Base-by-base conservation (phyloP, 768 basidiomycete species). In the Boletus huronensis region DNA sequence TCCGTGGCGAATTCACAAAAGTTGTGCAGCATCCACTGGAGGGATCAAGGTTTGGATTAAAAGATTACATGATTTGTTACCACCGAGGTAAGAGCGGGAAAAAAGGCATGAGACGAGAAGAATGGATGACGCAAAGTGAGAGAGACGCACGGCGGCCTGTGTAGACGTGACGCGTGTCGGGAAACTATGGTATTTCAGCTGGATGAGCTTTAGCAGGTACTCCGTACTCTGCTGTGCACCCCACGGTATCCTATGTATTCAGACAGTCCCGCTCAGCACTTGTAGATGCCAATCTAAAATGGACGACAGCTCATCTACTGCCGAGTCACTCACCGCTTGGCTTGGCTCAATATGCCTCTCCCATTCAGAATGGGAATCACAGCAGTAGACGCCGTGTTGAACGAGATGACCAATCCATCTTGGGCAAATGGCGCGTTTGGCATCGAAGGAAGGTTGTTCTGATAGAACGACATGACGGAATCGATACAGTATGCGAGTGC, bases 151-250 rank as follows among this genome's bases (percentile, higher is more conserved):
- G 14, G 81, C 87, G 5, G 93, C 83, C 63, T 98, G 96, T 0
- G 76, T 65, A 16, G 81, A 66, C 0, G 89, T 89, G 11, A 98
- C 82, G 40, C 92, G 85, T 1, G 88, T 89, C 6, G 93, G 90
- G 69, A 98, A 98, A 43, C 79, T 87, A 26, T 96, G 89, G 67
- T 98, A 97, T 71, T 98, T 99, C 34, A 98, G 81, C 66, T 98
- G 95, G 39, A 95, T 85, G 21, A 96, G 84, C 66, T 94, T 97
- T 56, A 95, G 82, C 48, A 98, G 79, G 64, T 97, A 90, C 52
- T 99, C 97, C 0, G 91, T 84, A 1, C 93, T 84, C 64, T 98
- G 95, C 2, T 84, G 82, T 25, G 88, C 83, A 26, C 97, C 97
- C 92, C 93, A 98, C 5, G 93, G 90, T 71, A 99, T 90, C 58